phyloP scores from a whole-genome alignment of 1,284 basidiomycete genomes.

The Trichosporon asahii region DNA sequence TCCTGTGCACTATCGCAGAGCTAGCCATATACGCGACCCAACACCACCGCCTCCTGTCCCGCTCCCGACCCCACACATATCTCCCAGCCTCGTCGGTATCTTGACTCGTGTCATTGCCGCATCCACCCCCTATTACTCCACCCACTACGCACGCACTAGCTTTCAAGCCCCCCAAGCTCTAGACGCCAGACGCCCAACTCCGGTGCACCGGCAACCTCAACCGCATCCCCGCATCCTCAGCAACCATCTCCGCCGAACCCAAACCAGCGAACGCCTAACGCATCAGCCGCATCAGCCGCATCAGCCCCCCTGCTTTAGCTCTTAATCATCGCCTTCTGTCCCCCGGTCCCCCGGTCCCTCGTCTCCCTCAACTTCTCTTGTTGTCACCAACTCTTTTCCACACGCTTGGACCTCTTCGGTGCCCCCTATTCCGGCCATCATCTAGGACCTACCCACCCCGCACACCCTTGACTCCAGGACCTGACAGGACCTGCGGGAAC shows the following conservation, averaged over 20 bases:
- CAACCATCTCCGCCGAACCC: neutral
- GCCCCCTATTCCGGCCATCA: conserved; percentile 2
- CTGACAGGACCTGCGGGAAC: neutral
- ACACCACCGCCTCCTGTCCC: neutral
- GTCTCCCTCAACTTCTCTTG: neutral
- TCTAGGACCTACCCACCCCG: neutral
- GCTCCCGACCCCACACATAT: neutral
- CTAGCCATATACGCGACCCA: neutral
- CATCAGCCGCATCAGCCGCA: neutral
- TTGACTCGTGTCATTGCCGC: neutral
- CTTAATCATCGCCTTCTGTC: neutral
- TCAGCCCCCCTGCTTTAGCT: neutral
- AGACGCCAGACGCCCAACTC: neutral
- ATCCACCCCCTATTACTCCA: neutral
- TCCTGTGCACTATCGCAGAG: neutral
- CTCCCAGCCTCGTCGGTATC: neutral
- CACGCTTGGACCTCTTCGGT: conserved; percentile 1
- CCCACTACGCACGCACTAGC: neutral
- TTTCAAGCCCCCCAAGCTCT: neutral
- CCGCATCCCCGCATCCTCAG: neutral
- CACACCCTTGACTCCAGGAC: neutral
- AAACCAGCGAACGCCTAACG: neutral
- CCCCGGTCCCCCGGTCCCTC: neutral
- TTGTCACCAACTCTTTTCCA: neutral
- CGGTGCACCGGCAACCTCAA: neutral